Conservation (phyloP, 164 flowering plant genomes). For the Magnolia sinica region DNA sequence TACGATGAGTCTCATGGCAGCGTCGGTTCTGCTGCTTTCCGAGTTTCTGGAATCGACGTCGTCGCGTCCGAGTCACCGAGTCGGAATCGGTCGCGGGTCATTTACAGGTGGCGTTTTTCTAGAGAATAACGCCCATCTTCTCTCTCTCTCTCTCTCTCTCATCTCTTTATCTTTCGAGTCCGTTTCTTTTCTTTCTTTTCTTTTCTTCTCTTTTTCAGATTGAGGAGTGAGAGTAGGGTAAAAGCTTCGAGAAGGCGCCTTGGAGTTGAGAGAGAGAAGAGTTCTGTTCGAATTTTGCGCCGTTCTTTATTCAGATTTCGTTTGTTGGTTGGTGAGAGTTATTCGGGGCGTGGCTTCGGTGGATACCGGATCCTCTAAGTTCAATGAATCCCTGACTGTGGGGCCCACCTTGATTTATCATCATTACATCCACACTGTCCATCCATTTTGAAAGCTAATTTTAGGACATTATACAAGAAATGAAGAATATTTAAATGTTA, state of each 20-base stretch:
- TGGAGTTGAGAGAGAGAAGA: not conserved
- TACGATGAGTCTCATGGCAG: conserved; percentile 90
- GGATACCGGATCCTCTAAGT: no score
- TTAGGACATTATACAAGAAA: no score
- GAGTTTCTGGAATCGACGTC: conserved; percentile 4
- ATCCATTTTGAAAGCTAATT: no score
- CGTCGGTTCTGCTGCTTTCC: conserved; percentile 20
- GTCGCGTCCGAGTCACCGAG: conserved; percentile 37
- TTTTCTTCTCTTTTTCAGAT: not conserved
- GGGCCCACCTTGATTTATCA: no score
- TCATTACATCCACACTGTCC: no score
- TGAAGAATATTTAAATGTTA: no score
- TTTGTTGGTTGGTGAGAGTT: no score
- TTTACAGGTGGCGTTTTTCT: conserved; percentile 1
- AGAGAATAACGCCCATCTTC: no score
- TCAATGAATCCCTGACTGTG: no score
- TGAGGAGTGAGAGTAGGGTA: not conserved
- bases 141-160: not conserved
- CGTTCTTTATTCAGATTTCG: no score
- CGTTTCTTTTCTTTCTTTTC: not conserved
- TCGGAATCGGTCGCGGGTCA: conserved; percentile 36
- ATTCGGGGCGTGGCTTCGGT: no score
- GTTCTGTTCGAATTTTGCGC: not conserved
- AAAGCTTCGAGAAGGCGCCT: not conserved
- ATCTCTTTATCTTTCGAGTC: not conserved